Base-by-base conservation (phyloP, 805 yeast genomes). In the Isabelozyma pseudorhagii region DNA sequence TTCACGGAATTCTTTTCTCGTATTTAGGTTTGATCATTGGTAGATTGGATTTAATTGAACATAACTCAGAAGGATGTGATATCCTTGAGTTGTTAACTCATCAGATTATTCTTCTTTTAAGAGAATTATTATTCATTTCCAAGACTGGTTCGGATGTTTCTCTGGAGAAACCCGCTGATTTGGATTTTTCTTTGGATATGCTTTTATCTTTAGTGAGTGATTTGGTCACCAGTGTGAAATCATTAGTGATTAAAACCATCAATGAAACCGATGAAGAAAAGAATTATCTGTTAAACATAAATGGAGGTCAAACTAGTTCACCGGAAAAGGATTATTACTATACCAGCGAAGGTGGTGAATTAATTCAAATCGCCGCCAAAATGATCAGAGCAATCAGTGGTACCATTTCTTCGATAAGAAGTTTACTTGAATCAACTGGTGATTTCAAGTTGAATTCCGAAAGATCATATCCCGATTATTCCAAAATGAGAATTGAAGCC, bases 11-110 rank as follows among this genome's bases (percentile, higher is more conserved):
- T 5, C 59, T 86, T 13, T 79, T 80, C 57, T 73, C 81, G 1
- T 87, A 87, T 58, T 71, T 87, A 54, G 84, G 86, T 2, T 59
- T 88, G 54, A 79, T 87, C 8, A 74, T 86, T 13, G 96, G 96
- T n/a, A 69, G 96, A 57, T 67, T 88, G 54, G 94, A 88, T 63
- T 73, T 88, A 64, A 81, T 87, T 36, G 94, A 88, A 60, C 86
- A 84, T 56, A 87, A 87, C 60, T 77, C 83, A 4, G 72, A 73
- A 14, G 93, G 93, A 2, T 83, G 90, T 59, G 85, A 84, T 54
- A 64, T 83, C 6, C 63, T 88, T 47, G 92, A 87, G 57, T 74
- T 78, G 14, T 69, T 88, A 13, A 80, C 84, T 2, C 88, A 85
- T 56, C 94, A 88, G 56, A 75, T 87, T 41, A 84, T 85, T 46